A percentile compares a stretch with the other conserved stretches of the same genome.
These are phyloP conservation scores for Xylariaceae sp. DNA, from an alignment of 2,329 filamentous ascomycete species.

Conservation along the genomic window DNA sequence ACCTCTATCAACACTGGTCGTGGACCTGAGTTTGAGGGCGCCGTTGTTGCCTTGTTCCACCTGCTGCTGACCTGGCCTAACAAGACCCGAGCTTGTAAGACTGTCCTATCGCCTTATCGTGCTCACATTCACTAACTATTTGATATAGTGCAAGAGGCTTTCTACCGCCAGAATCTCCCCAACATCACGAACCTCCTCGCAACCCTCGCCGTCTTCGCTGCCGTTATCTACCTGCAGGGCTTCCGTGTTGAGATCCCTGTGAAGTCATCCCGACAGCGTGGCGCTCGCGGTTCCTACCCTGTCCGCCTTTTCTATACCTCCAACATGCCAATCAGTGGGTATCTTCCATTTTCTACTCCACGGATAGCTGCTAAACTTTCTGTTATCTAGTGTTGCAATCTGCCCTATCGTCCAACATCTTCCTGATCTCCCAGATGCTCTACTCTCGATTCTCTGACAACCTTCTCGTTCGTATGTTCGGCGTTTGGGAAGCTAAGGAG, in stretches of 20 bases:
- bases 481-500: constrained; percentile 97
- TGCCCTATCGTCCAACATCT: constrained; percentile 96
- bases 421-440: constrained; percentile 98
- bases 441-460: constrained; percentile 99
- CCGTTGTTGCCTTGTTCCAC: constrained; percentile 96
- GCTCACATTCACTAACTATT: too few species aligned
- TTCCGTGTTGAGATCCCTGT: constrained; percentile 99
- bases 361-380: too few species aligned
- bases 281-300: constrained; percentile 96
- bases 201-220: constrained; percentile 88
- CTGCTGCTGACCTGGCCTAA: constrained; percentile 97
- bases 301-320: constrained; percentile 99
- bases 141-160: constrained; percentile 90
- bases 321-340: constrained; percentile 91
- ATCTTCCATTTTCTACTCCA: too few species aligned
- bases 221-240: constrained; percentile 98
- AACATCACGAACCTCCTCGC: constrained; percentile 99
- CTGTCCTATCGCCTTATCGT: too few species aligned
- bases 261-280: constrained; percentile 98
- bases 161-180: constrained; percentile 98
- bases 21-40: constrained; percentile 98
- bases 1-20: constrained; percentile 99
- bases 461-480: constrained; percentile 92
- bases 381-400: constrained; percentile 77
- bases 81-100: constrained; percentile 83